Base-by-base conservation (phyloP, 345 rosid species). In the Sisymbrium irio region DNA sequence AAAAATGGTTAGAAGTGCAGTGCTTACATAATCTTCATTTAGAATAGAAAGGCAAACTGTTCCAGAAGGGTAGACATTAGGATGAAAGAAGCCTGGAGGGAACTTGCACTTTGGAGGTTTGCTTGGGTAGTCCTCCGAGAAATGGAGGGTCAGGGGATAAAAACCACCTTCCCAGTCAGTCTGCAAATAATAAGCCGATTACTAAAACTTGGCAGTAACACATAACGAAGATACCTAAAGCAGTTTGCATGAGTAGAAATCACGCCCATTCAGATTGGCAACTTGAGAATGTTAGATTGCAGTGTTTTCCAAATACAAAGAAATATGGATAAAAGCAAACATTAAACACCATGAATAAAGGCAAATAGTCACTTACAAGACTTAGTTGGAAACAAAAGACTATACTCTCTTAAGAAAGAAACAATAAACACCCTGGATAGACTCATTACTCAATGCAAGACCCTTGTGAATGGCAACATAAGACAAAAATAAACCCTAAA, bases 41-140 rank as follows among this genome's bases (percentile, higher is more conserved):
- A 63, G 67, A 11, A 63, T 63, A 2, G 67, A 63, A 39, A 63
- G 67, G 40, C 67, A 63, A 44, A 63, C 67, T 2, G 67, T 63
- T 42, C 67, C 67, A 44, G 67, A 63, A 63, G 67, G 67, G 32
- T 63, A 63, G 27, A 63, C 67, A 63, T 63, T 63, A 44, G 67
- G 67, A 63, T 63, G 67, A 63, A 63, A 63, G 40, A 63, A 63
- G 17, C 67, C 67, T 9, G 10, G 39, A 25, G 67, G 67, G 17
- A 63, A 63, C 54, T 63, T 63, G 67, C 67, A 63, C 67, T 63
- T 63, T 44, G 67, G 67, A 63, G 67, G 67, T 63, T 63, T 63
- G 67, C 67, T 63, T 44, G 67, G 67, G 13, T 63, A 44, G 8
- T 63, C 67, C 3, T 63, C 67, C 25, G 67, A 42, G 20, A 63